Evolutionary conservation across 768 basidiomycete genomes (phyloP).

Genomic region (Russula virescens): DNA sequence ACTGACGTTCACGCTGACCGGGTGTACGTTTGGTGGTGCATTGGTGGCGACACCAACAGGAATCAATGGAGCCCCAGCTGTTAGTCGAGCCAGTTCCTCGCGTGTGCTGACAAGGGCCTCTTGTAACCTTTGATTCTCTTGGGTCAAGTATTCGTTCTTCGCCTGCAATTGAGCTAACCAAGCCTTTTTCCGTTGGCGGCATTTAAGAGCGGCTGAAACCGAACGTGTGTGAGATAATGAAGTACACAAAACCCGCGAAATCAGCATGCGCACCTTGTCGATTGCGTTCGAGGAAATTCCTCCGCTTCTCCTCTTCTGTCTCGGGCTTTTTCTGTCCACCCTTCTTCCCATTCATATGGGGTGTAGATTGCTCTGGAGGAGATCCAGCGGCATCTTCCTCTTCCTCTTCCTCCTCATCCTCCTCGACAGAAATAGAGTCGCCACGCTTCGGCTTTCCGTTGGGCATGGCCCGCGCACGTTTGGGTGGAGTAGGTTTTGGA

Average conservation of each 20-base stretch:
- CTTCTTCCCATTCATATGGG: slow-evolving; percentile 25
- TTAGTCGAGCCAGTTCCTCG: slow-evolving; percentile 86
- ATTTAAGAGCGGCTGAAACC: slow-evolving; percentile 88
- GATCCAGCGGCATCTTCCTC: slow-evolving; percentile 33
- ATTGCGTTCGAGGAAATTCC: slow-evolving; percentile 95
- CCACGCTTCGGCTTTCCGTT: slow-evolving; percentile 26
- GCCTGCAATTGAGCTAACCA: slow-evolving; percentile 92
- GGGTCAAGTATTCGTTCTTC: slow-evolving; percentile 86
- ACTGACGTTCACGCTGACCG: slow-evolving; percentile 24
- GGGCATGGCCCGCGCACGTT: slow-evolving; percentile 35
- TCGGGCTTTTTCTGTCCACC: slow-evolving; percentile 66
- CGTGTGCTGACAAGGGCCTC: slow-evolving; percentile 80
- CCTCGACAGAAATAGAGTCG: slow-evolving; percentile 27
- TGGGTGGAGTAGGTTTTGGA: slow-evolving; percentile 24
- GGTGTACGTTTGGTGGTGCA: slow-evolving; percentile 13
- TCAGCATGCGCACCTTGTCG: slow-evolving; percentile 71
- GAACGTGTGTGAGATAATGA: slow-evolving; percentile 8
- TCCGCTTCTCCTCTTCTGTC: slow-evolving; percentile 97
- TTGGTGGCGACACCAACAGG: slow-evolving; percentile 11
- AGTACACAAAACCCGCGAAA: slow-evolving; percentile 5
- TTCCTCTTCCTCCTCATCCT: slow-evolving; percentile 33
- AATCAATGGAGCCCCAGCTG: slow-evolving; percentile 33
- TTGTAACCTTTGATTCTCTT: slow-evolving; percentile 92
- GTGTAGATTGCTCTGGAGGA: not conserved
- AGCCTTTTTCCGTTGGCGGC: slow-evolving; percentile 97